A percentile compares a stretch with the other conserved stretches of the same genome.
phyloP scores from a whole-genome alignment of 2,329 filamentous ascomycete genomes.

The Cladosporium sp. region DNA sequence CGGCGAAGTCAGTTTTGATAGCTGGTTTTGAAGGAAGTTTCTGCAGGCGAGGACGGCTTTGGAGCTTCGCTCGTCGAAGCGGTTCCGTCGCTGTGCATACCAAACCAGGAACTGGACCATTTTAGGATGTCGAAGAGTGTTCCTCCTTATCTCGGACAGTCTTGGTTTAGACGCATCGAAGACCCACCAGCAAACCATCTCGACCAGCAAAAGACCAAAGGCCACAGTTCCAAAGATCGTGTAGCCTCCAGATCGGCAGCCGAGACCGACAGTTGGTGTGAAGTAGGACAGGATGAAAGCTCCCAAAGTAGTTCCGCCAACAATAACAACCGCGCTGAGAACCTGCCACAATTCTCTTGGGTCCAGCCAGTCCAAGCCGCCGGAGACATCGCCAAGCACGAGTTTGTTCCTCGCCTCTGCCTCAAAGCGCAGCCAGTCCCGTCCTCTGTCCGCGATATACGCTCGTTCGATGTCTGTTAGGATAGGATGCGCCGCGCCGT shows the following conservation, averaged over 20 bases:
- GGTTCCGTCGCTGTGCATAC: neutral
- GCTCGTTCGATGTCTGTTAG: constrained; percentile 36
- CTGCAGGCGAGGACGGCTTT: neutral
- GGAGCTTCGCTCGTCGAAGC: neutral
- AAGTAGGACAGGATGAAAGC: constrained; percentile 39
- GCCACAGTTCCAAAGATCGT: constrained; percentile 34
- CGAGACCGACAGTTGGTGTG: constrained; percentile 42
- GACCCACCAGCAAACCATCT: constrained; percentile 34
- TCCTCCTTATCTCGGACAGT: neutral
- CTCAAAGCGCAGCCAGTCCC: constrained; percentile 34
- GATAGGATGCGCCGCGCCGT: constrained; percentile 37
- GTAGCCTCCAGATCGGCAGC: constrained; percentile 36
- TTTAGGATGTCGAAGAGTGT: neutral
- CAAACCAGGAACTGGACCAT: neutral
- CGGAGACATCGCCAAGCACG: constrained; percentile 28
- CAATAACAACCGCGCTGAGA: constrained; percentile 30
- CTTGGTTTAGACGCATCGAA: constrained; percentile 15
- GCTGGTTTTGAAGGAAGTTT: neutral
- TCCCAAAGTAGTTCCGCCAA: constrained; percentile 32
- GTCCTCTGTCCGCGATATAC: constrained; percentile 34
- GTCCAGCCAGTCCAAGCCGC: constrained; percentile 37
- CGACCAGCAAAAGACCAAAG: constrained; percentile 31
- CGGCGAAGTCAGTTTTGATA: neutral
- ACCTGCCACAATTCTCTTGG: constrained; percentile 41
- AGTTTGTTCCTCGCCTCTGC: constrained; percentile 29